These are phyloP conservation scores for Salvia miltiorrhiza DNA, from an alignment of 257 asterid genomes.

Conservation along the genomic window DNA sequence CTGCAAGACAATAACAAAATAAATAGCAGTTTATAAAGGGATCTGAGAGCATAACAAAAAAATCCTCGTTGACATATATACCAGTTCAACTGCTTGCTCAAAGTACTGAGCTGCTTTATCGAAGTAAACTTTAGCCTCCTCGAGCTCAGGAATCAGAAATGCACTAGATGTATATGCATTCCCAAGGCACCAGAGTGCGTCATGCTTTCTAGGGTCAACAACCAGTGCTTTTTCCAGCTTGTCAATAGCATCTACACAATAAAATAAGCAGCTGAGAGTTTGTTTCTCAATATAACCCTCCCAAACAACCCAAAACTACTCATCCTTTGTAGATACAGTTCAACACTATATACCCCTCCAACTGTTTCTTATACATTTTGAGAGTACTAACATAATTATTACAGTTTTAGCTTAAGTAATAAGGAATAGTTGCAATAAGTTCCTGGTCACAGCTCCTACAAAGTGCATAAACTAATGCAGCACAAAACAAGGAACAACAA, in stretches of 20 bases:
- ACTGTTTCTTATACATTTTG: background rate
- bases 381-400: background rate
- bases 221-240: constrained; percentile 82
- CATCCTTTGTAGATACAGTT: background rate
- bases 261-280: constrained; percentile 7
- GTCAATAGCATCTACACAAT: constrained; percentile 59
- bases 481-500: background rate
- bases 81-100: constrained; percentile 71
- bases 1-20: constrained; percentile 38
- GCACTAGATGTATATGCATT: constrained; percentile 82
- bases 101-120: constrained; percentile 59
- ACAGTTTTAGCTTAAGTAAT: background rate
- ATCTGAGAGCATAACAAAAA: background rate
- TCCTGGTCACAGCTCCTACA: background rate
- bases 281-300: background rate
- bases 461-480: background rate
- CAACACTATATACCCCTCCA: background rate
- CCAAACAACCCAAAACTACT: background rate
- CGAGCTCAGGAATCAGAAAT: constrained; percentile 64
- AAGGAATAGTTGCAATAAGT: background rate
- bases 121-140: constrained; percentile 57
- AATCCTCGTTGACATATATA: constrained; percentile 11
- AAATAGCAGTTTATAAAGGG: background rate
- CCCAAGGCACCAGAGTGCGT: constrained; percentile 85
- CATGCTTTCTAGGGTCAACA: constrained; percentile 65